Conservation (phyloP, 805 yeast genomes). For the Starmerella bombi region DNA sequence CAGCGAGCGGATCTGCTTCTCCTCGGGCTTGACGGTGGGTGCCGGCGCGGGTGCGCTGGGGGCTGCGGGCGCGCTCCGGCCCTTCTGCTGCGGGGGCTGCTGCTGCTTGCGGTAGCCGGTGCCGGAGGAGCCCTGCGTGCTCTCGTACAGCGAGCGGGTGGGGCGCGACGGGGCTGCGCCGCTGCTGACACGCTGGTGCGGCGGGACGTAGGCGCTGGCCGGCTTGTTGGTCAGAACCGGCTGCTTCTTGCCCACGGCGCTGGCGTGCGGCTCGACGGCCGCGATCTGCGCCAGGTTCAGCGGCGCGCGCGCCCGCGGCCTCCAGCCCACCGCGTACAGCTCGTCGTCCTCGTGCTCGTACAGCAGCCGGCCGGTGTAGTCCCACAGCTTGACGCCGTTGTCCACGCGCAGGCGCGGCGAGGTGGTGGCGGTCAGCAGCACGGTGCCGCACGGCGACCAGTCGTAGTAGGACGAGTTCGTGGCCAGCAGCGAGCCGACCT, state of each 20-base stretch:
- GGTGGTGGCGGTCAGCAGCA: slow-evolving; percentile 86
- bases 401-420: slow-evolving; percentile 95
- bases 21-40: slow-evolving; percentile 43
- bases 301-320: slow-evolving; percentile 48
- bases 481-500: slow-evolving; percentile 74
- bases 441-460: slow-evolving; percentile 97
- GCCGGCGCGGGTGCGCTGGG: slow-evolving; percentile 34
- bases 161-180: slow-evolving; percentile 26
- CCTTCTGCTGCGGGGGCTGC: not conserved
- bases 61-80: slow-evolving; percentile 39
- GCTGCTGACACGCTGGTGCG: slow-evolving; percentile 58
- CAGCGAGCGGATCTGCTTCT: slow-evolving; percentile 80
- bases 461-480: slow-evolving; percentile 91
- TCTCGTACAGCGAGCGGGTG: slow-evolving; percentile 22
- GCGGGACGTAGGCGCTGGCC: slow-evolving; percentile 86
- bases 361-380: slow-evolving; percentile 68
- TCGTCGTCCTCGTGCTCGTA: slow-evolving; percentile 71
- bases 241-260: slow-evolving; percentile 40
- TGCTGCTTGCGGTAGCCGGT: not conserved
- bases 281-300: slow-evolving; percentile 28
- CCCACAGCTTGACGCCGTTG: slow-evolving; percentile 90
- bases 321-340: slow-evolving; percentile 72
- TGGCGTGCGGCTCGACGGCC: slow-evolving; percentile 56
- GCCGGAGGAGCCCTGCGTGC: slow-evolving; percentile 10
- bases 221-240: slow-evolving; percentile 39